Base-by-base conservation (phyloP, 2,329 filamentous ascomycete species). In the Penicillium sp. region DNA sequence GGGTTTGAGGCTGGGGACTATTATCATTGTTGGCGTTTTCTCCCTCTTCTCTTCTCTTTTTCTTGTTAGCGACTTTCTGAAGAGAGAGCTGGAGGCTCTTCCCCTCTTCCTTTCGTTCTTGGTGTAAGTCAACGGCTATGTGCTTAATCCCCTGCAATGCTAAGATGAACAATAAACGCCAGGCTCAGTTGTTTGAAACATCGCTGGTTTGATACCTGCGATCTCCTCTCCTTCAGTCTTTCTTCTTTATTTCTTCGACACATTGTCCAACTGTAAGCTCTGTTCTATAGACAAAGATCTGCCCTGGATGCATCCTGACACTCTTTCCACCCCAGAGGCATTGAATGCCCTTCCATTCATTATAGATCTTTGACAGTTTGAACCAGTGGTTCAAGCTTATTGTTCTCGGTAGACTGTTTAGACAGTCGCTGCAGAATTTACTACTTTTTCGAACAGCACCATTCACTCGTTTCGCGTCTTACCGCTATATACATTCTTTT, bases 81-180 rank as follows among this genome's bases (percentile, higher is more conserved):
- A 59, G 43, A 52, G 43, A 52, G 69, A 60, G 71, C 70, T 69
- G 62, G 70, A 69, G 53, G 69, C 70, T 73, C 69, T 64, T 57
- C 55, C 54, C 53, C 54, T 53, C 57, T 55, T 55, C 50, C 68
- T 64, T 57, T 54, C 53, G 51, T 54, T 52, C 57, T 54, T 51
- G 53, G 47, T 60, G 65, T 62, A 52, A 59, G 59, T 61, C 27
- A 29, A 13, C n/a, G 49, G 23, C 16, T n/a, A 11, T 21, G 26
- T 31, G 21, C 4, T 27, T 29, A 25, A 35, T 48, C 14, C 8
- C 31, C n/a, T 33, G 26, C 27, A 27, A 47, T 49, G n/a, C 27
- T 29, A 31, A 33, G 7, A 47, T 39, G 35, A 42, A 42, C 37
- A 23, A 42, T 42, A 42, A 21, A 13, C 39, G 46, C 19, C 13